These are phyloP conservation scores for Cicer arietinum DNA, from an alignment of 306 rosid genomes.

Conservation along the genomic window DNA sequence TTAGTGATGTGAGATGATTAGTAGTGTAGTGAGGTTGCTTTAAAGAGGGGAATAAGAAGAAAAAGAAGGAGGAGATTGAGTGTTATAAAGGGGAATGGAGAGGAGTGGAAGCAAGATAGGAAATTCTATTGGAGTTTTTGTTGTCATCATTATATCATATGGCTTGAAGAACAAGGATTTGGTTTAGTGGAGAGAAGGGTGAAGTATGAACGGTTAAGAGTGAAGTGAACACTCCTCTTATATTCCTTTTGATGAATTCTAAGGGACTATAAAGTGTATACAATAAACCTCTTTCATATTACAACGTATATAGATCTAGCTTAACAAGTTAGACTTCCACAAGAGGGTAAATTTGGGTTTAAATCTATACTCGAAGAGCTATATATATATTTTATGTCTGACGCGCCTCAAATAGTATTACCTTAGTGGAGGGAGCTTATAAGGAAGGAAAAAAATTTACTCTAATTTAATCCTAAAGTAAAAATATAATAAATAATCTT, in stretches of 20 bases:
- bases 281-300: no score
- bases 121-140: conserved; percentile 2
- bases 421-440: no score
- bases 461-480: no score
- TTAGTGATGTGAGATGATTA: conserved; percentile 9
- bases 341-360: no score
- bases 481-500: no score
- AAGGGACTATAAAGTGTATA: neutral
- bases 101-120: conserved; percentile 12
- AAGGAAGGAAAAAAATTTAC: no score
- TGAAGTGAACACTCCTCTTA: conserved; percentile 9
- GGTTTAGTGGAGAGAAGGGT: conserved; percentile 31
- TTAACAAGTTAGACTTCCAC: no score
- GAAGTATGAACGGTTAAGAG: conserved; percentile 19
- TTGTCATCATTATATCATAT: neutral
- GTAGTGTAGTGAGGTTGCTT: neutral
- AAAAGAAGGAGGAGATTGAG: neutral
- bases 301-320: no score
- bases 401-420: no score
- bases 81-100: conserved; percentile 14
- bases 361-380: no score
- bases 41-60: conserved; percentile 4
- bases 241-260: conserved; percentile 22
- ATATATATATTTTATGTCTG: no score
- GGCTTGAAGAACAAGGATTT: conserved; percentile 35